These are phyloP conservation scores for Blepharisma undulans DNA, from an alignment of 169 alveolate genomes.

Conservation along the genomic window DNA sequence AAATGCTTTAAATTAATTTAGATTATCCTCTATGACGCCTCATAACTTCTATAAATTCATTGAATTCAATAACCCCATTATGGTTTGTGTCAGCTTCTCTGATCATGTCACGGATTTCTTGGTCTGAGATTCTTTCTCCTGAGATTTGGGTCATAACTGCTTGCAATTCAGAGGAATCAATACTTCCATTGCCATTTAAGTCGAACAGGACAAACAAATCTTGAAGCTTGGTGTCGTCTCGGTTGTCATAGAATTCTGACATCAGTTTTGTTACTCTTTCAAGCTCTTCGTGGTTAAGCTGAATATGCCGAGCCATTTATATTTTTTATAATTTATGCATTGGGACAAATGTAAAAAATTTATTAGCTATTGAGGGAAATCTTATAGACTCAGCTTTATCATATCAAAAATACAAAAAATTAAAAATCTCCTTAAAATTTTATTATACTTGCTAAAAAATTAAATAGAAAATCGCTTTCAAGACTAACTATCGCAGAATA, in stretches of 20 bases:
- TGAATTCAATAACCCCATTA: constrained; percentile 36
- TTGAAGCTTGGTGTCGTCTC: constrained; percentile 33
- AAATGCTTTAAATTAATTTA: not conserved
- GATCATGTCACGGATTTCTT: constrained; percentile 62
- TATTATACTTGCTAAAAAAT: no score
- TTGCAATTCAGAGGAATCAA: constrained; percentile 34
- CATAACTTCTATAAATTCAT: constrained; percentile 32
- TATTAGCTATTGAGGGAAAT: not conserved
- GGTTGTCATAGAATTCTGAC: constrained; percentile 47
- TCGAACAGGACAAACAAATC: constrained; percentile 44
- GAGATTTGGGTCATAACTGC: constrained; percentile 13
- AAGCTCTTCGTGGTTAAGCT: not conserved
- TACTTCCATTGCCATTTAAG: constrained; percentile 42
- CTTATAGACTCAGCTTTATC: no score
- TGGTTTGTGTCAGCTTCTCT: constrained; percentile 53
- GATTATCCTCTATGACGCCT: constrained; percentile 4
- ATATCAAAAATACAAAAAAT: no score
- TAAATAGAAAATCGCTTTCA: no score
- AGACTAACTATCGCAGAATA: no score
- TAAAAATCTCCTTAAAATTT: no score
- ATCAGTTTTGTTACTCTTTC: not conserved
- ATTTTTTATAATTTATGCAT: no score
- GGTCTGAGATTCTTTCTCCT: constrained; percentile 57
- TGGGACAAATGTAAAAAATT: not conserved
- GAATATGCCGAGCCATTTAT: not conserved